Conservation (phyloP, 2,329 filamentous ascomycete species). For the Ophiosphaerella narmari region DNA sequence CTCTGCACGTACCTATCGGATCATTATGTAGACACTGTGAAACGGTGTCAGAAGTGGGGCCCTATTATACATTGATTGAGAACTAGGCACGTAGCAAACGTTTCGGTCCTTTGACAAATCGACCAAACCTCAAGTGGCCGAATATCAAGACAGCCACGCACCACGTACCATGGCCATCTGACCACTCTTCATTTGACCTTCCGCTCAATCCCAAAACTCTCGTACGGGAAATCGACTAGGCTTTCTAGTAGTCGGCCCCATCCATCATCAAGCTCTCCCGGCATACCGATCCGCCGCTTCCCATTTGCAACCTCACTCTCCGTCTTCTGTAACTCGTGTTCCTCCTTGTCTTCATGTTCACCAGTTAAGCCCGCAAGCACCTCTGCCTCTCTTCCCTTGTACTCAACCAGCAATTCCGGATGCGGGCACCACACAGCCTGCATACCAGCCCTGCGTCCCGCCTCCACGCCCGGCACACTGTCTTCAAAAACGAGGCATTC, state of each 20-base stretch:
- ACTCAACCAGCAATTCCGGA: constrained; percentile 75
- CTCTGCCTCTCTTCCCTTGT: constrained; percentile 73
- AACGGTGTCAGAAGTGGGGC: no score
- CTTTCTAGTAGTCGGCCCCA: constrained; percentile 59
- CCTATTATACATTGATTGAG: no score
- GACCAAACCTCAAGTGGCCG: no score
- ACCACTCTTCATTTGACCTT: background rate
- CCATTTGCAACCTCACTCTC: constrained; percentile 46
- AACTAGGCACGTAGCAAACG: no score
- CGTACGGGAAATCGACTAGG: constrained; percentile 65
- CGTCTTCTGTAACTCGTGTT: constrained; percentile 33
- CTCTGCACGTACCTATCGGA: no score
- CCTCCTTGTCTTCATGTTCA: constrained; percentile 65
- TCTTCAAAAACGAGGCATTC: constrained; percentile 98
- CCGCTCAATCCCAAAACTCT: constrained; percentile 59
- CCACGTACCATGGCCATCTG: no score
- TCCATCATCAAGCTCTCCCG: constrained; percentile 64
- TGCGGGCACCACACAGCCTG: constrained; percentile 92
- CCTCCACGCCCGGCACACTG: constrained; percentile 88
- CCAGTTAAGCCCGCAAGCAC: constrained; percentile 84
- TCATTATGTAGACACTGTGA: no score
- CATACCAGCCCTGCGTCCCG: constrained; percentile 90
- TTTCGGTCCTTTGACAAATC: no score
- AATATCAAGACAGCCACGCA: no score
- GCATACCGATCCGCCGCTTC: constrained; percentile 51